Evolutionary conservation across 495 filamentous ascomycete genomes (phyloP).

Genomic region (Mycothermus thermophilus): DNA sequence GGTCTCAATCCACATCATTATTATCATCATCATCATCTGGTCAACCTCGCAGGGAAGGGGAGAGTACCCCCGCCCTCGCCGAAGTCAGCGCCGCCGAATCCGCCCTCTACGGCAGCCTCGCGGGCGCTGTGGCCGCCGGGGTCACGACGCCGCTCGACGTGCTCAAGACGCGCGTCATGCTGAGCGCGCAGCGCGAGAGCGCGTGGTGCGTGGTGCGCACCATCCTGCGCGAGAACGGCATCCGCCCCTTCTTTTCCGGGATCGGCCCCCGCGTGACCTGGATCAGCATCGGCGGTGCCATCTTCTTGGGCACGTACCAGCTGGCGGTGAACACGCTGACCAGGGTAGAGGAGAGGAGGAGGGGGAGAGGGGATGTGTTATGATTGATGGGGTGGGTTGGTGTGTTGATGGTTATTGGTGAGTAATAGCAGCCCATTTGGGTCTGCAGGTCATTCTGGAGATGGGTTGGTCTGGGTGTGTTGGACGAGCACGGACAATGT

Average conservation of each 20-base stretch:
- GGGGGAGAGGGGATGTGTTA: background rate
- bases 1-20: background rate
- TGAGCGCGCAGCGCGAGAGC: constrained; percentile 48
- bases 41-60: constrained; percentile 6
- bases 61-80: constrained; percentile 20
- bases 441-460: too few species aligned
- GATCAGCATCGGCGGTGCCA: constrained; percentile 86
- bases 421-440: too few species aligned
- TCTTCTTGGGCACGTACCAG: constrained; percentile 95
- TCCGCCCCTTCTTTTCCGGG: constrained; percentile 71
- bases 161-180: constrained; percentile 92
- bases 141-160: constrained; percentile 91
- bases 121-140: constrained; percentile 75
- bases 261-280: constrained; percentile 81
- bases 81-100: constrained; percentile 62
- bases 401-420: too few species aligned
- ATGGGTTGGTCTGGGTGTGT: too few species aligned
- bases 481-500: too few species aligned
- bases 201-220: constrained; percentile 45
- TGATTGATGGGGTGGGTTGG: too few species aligned
- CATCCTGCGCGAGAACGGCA: constrained; percentile 57
- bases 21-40: too few species aligned
- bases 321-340: constrained; percentile 67
- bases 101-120: constrained; percentile 69
- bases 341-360: constrained; percentile 20